These are phyloP conservation scores for Malus sieversii DNA, from an alignment of 306 rosid species.

Conservation along the genomic window DNA sequence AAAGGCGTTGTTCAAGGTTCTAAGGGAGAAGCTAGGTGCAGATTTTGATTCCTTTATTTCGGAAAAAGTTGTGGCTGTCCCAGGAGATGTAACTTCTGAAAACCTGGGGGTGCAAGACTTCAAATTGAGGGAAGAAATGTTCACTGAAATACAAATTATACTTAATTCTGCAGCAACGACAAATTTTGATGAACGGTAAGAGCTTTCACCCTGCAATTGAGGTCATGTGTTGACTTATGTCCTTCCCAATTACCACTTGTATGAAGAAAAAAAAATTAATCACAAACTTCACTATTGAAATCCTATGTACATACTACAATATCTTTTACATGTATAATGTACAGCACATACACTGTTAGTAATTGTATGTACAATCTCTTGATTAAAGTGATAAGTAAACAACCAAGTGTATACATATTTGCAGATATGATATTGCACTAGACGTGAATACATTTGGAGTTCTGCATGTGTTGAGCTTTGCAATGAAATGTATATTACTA, in stretches of 20 bases:
- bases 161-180: constrained; percentile 26
- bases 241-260: neutral
- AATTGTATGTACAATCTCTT: neutral
- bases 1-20: constrained; percentile 6
- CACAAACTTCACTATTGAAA: neutral
- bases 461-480: constrained; percentile 2
- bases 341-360: neutral
- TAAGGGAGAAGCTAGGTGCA: neutral
- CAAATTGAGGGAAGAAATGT: neutral
- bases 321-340: too few species aligned
- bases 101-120: constrained; percentile 21
- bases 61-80: constrained; percentile 11
- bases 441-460: constrained; percentile 24
- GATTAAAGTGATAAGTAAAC: neutral
- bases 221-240: neutral
- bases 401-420: neutral
- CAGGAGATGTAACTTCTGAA: constrained; percentile 21
- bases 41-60: constrained; percentile 20
- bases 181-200: constrained; percentile 28
- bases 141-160: constrained; percentile 14
- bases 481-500: constrained; percentile 17
- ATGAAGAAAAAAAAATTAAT: too few species aligned
- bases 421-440: constrained; percentile 31
- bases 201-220: neutral
- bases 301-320: too few species aligned